Evolutionary conservation across 1,284 basidiomycete genomes (phyloP).

Genomic region (Prillingera fragicola): DNA sequence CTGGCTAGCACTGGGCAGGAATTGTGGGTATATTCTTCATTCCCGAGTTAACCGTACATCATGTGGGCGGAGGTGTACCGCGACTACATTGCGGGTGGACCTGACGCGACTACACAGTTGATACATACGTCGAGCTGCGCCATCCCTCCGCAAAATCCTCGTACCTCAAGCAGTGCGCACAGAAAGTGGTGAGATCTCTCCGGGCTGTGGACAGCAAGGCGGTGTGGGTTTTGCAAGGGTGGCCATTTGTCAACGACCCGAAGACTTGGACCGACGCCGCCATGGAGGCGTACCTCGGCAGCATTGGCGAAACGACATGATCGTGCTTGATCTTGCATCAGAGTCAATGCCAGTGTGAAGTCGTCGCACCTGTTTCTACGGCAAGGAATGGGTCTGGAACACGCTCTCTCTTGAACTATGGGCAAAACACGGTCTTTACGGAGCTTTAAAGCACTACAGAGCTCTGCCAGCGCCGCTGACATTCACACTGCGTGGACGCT

Average conservation of each 20-base stretch:
- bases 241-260: conserved; percentile 43
- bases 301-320: conserved; percentile 38
- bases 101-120: conserved; percentile 51
- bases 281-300: conserved; percentile 25
- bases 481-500: conserved; percentile 48
- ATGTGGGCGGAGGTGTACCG: conserved; percentile 47
- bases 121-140: conserved; percentile 52
- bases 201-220: conserved; percentile 49
- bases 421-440: conserved; percentile 51
- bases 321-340: conserved; percentile 51
- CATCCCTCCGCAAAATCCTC: conserved; percentile 46
- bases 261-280: conserved; percentile 50
- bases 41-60: not conserved
- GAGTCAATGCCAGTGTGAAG: conserved; percentile 51
- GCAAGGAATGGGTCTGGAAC: conserved; percentile 53
- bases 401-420: conserved; percentile 47
- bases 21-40: conserved; percentile 23
- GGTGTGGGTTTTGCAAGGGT: conserved; percentile 52
- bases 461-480: conserved; percentile 25
- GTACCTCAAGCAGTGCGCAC: conserved; percentile 47
- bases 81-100: conserved; percentile 48
- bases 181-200: conserved; percentile 46
- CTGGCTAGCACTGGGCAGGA: conserved; percentile 52
- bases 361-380: conserved; percentile 48
- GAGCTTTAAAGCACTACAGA: conserved; percentile 23